Evolutionary conservation across 768 basidiomycete genomes (phyloP), one percentile per base, ranked within the genome.

Genomic region (Pleurotus sapidus): DNA sequence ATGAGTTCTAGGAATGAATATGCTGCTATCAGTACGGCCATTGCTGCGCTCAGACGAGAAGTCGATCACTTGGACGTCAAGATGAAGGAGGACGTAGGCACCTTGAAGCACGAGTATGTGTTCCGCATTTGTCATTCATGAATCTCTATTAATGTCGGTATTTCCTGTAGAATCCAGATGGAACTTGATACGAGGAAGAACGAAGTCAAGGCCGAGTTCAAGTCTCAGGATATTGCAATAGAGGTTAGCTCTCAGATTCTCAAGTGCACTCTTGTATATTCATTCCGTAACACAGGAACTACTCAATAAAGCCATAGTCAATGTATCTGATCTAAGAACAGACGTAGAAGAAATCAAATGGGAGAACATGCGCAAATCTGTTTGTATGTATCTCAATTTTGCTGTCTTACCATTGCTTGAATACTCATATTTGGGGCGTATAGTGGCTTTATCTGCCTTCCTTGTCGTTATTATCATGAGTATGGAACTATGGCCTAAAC

Each of bases 121-220:
- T 43, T 39, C 30, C 20, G 20, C 24, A 7, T 45, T 40, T 58
- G 37, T n/a, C 42, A 54, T 45, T 45, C 39, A 40, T 3, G 30
- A 34, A 7, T 34, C 30, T 9, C 9, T 3, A 9, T 34, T 34
- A 9, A 34, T 11, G 30, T 8, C 11, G 8, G 11, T 9, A 11
- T 34, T 34, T 8, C 1, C 30, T 11, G 2, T 2, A 97, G 95
- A 66, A 92, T 95, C 50, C 95, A 98, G 71, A 94, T 98, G 87
- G 97, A 99, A 56, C 79, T 98, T 59, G 93, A 96, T 65, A 94
- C 87, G 60, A 81, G 96, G 57, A 98, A 95, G 77, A 93, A 89
- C 62, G 97, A 98, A 68, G 83, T 87, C 12, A 89, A 87, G 66
- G 79, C 86, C 1, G 95, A 98, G 51, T 66, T 91, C 58, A 96